These are phyloP conservation scores for Marasmius fiardii DNA, from an alignment of 1,284 basidiomycete species.

Conservation along the genomic window DNA sequence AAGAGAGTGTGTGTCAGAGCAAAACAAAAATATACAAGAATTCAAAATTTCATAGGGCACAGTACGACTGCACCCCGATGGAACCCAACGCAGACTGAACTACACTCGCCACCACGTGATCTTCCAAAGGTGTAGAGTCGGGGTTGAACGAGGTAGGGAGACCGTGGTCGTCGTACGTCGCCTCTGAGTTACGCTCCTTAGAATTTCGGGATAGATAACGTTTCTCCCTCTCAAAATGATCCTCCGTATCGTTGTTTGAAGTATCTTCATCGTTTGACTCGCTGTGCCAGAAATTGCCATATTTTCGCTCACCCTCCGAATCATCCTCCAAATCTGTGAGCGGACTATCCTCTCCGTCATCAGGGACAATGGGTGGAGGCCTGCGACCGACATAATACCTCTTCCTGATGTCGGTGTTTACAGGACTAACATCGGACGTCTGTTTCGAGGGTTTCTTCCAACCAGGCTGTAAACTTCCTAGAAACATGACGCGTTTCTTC, in stretches of 20 bases:
- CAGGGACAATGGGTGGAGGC: neutral
- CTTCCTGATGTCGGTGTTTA: neutral
- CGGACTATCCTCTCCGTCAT: neutral
- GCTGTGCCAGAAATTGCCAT: neutral
- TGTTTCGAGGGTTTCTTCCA: neutral
- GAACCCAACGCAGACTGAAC: neutral
- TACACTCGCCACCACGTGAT: neutral
- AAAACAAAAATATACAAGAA: neutral
- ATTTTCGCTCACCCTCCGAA: neutral
- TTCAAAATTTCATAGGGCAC: neutral
- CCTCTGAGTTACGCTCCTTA: neutral
- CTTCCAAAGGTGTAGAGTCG: neutral
- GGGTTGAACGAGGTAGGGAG: too few relatives aligned
- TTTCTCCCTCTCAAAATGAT: neutral
- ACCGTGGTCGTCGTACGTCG: neutral
- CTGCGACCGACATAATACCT: neutral
- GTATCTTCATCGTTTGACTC: neutral
- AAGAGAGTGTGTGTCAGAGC: too few relatives aligned
- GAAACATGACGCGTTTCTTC: neutral
- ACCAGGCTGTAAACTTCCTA: neutral
- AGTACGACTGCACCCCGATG: neutral
- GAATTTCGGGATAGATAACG: neutral
- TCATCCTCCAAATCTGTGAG: neutral
- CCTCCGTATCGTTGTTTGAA: neutral
- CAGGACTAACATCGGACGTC: too few relatives aligned